Base-by-base conservation (phyloP, 345 rosid genomes). In the Hibiscus syriacus region DNA sequence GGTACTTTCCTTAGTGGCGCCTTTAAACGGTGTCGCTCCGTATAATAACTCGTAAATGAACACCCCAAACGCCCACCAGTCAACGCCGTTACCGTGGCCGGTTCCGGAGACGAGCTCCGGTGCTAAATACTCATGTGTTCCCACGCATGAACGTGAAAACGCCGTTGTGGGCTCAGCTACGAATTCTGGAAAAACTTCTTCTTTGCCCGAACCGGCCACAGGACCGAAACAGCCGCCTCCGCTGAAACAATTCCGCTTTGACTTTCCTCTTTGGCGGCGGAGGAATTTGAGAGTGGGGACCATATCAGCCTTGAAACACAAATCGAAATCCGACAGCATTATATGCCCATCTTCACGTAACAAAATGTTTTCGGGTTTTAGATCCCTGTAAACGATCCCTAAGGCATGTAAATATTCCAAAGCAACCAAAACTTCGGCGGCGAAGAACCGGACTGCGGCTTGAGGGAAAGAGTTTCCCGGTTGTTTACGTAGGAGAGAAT, bases 51-150 rank as follows among this genome's bases (percentile, higher is more conserved):
- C 98, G 85, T 87, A 86, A 7, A 81, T 67, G 45, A 92, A 74
- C 49, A 90, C 77, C 75, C 98, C 98, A 27, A 92, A 84, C 12
- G 98, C 97, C 98, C 98, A 92, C 98, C 98, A 92, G 63, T 92
- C 97, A 12, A 92, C 97, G 69, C 92, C 90, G 75, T 86, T 87
- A 25, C 96, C 97, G 75, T 92, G 97, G 11, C 93, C 98, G 68
- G 76, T 80, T 0, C 90, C 96, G 2, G 87, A 66, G n/a, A 92
- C 85, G 61, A 92, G 73, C 84, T 92, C 98, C 29, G 97, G 97
- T 45, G 98, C 91, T 6, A 90, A 84, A 65, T 92, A 92, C 75
- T 92, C 98, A 75, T 92, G 96, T 9, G 97, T 90, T 8, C 98
- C 98, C 2, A 92, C 96, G 55, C 93, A 92, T 1, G 93, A 87